These are phyloP conservation scores for Balamuthia mandrillaris DNA, from an alignment of 208 protist species.

Conservation along the genomic window DNA sequence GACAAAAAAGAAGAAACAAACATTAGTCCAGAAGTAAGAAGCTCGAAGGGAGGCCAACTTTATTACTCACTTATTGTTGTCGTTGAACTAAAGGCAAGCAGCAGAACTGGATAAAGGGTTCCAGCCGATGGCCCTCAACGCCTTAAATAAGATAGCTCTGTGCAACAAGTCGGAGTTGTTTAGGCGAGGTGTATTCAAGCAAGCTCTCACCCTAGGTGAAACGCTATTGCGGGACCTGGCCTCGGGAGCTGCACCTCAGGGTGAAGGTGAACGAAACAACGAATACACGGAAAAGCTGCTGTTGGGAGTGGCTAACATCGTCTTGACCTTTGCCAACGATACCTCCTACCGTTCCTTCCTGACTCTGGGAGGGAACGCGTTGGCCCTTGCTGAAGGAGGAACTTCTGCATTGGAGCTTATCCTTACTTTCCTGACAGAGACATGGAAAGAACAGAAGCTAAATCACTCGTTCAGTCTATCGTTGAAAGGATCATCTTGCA, in stretches of 20 bases:
- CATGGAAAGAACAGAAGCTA: too few relatives aligned
- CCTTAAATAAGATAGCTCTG: slow-evolving; percentile 36
- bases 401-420: slow-evolving; percentile 18
- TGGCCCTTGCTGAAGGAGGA: slow-evolving; percentile 12
- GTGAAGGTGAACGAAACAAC: too few relatives aligned
- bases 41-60: too few relatives aligned
- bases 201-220: neutral
- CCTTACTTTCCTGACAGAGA: neutral
- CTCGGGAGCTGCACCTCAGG: too few relatives aligned
- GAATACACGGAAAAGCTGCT: slow-evolving; percentile 27
- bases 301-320: slow-evolving; percentile 16
- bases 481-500: neutral
- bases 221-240: too few relatives aligned
- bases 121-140: slow-evolving; percentile 14
- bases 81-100: too few relatives aligned
- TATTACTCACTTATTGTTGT: too few relatives aligned
- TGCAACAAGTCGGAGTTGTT: neutral
- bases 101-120: too few relatives aligned
- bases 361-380: neutral
- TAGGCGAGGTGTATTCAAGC: neutral
- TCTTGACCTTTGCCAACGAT: slow-evolving; percentile 36
- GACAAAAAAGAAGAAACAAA: too few relatives aligned
- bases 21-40: too few relatives aligned
- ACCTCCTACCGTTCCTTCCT: neutral
- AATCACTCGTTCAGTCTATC: slow-evolving; percentile 35